A percentile compares a stretch with the other conserved stretches of the same genome.
Conservation (phyloP, 148 eudicot species). For the Tetragonia tetragonoides region DNA sequence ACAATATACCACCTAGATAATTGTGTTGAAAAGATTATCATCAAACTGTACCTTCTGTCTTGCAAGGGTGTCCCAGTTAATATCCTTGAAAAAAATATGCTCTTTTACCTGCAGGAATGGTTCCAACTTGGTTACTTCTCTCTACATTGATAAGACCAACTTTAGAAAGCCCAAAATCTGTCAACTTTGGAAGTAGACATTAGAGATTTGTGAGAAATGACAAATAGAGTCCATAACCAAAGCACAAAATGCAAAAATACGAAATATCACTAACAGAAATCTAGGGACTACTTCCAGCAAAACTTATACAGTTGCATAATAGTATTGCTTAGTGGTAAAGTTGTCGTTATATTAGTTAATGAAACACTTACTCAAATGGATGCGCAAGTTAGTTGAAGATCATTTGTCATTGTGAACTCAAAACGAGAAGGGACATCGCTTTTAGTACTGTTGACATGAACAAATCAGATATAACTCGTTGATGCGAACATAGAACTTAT, state of each 20-base stretch:
- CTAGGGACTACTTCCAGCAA: neutral
- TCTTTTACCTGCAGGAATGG: slow-evolving; percentile 58
- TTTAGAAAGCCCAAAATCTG: slow-evolving; percentile 99
- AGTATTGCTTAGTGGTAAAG: no score
- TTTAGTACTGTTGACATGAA: no score
- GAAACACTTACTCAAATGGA: no score
- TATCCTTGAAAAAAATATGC: slow-evolving; percentile 75
- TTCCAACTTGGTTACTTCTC: slow-evolving; percentile 13
- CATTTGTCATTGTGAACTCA: no score
- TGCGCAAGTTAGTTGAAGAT: no score
- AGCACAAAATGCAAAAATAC: neutral
- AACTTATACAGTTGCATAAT: neutral
- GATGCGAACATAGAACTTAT: no score
- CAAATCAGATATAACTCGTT: no score
- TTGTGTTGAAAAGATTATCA: neutral
- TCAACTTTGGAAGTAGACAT: slow-evolving; percentile 65
- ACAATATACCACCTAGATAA: neutral
- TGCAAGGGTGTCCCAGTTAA: slow-evolving; percentile 92
- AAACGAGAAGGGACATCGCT: no score
- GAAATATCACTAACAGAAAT: neutral
- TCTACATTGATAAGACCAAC: slow-evolving; percentile 78
- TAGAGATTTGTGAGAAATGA: slow-evolving; percentile 44
- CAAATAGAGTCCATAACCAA: neutral
- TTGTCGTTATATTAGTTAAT: no score
- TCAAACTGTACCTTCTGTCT: slow-evolving; percentile 73